These are phyloP conservation scores for Verbena officinalis DNA, from an alignment of 257 asterid genomes.

Conservation along the genomic window DNA sequence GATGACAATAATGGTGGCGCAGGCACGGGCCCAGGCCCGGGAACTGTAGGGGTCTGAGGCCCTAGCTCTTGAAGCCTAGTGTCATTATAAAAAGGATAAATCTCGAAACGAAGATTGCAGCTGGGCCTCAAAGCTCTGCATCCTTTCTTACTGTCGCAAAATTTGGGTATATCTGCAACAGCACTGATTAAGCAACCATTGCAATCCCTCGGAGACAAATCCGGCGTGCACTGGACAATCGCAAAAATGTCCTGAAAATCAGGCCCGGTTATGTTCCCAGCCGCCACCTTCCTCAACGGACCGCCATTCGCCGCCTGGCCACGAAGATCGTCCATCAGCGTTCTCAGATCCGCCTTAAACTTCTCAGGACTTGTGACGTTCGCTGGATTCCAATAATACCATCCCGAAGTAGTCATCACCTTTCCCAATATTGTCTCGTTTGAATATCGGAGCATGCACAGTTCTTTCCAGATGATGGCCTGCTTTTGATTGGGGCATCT, in stretches of 20 bases:
- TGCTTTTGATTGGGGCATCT: conserved; percentile 14
- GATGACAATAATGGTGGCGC: not conserved
- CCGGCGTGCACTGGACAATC: conserved; percentile 30
- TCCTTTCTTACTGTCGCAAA: conserved; percentile 29
- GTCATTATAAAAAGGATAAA: conserved; percentile 18
- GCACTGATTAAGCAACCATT: not conserved
- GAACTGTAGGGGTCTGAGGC: not conserved
- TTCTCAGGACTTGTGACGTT: conserved; percentile 1
- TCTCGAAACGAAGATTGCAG: conserved; percentile 39
- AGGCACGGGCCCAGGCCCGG: not conserved
- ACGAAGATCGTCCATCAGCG: conserved; percentile 23
- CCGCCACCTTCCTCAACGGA: conserved; percentile 36
- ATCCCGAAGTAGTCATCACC: not conserved
- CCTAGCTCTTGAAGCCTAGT: conserved; percentile 30
- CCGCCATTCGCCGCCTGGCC: conserved; percentile 40
- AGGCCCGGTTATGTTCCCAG: conserved; percentile 10
- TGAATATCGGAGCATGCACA: not conserved
- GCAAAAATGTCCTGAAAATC: not conserved
- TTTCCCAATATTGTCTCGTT: not conserved
- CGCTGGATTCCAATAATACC: not conserved
- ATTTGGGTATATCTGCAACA: not conserved
- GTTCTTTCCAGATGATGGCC: not conserved
- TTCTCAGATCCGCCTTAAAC: conserved; percentile 14
- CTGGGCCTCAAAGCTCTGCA: conserved; percentile 31
- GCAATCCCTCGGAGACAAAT: conserved; percentile 10